These are phyloP conservation scores for Pseudogymnoascus sp. DNA, from an alignment of 2,329 filamentous ascomycete genomes.

Conservation along the genomic window DNA sequence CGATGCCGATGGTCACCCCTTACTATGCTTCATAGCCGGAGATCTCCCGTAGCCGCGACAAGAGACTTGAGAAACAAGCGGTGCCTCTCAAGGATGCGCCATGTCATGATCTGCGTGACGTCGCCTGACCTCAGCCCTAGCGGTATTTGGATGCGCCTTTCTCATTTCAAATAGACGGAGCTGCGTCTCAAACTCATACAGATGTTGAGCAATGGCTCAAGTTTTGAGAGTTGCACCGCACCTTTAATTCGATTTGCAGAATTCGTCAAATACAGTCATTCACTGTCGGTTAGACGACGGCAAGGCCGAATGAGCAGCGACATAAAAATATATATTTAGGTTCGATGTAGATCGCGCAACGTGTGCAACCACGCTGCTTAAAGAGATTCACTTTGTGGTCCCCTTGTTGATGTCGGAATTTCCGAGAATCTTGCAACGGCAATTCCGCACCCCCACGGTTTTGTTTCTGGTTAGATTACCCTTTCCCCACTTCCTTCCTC, in stretches of 20 bases:
- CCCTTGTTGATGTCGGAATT: neutral
- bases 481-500: too few relatives aligned
- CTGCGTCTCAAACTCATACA: neutral
- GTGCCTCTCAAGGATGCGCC: neutral
- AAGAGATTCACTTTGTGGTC: neutral
- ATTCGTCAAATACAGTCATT: neutral
- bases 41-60: neutral
- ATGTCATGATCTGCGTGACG: neutral
- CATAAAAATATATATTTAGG: neutral
- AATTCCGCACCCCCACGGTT: neutral
- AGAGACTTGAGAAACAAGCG: neutral
- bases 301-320: neutral
- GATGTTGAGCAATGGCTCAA: neutral
- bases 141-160: neutral
- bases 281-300: neutral
- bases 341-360: neutral
- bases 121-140: neutral
- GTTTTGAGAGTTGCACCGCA: neutral
- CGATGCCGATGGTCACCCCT: neutral
- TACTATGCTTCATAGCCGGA: neutral
- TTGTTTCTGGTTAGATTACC: neutral
- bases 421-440: neutral
- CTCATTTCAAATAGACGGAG: slow-evolving; percentile 1
- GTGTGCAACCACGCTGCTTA: neutral
- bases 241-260: neutral